Base-by-base conservation (phyloP, 2,329 filamentous ascomycete species). In the Calonectria montana region DNA sequence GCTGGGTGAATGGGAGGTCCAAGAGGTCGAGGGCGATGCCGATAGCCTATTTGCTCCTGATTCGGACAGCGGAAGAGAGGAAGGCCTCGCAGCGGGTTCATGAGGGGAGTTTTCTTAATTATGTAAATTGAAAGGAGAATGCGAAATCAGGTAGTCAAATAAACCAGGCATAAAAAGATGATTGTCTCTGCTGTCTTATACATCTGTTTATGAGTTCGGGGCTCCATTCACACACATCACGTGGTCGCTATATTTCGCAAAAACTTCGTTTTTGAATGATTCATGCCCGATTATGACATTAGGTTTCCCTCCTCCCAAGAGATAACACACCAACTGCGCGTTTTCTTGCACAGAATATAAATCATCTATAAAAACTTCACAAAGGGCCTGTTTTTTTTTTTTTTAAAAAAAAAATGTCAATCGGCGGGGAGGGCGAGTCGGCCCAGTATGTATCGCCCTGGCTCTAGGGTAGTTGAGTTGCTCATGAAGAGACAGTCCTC, bases 1-100 rank as follows among this genome's bases (percentile, higher is more conserved):
- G 74, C 79, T 91, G 57, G 79, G 71, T 8, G 84, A 84, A 35
- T 80, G 83, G 77, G 84, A 88, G 77, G 66, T 75, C 16, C 79
- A 83, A 2, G 88, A 89, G 80, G 79, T 87, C 48, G 84, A 88
- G 65, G 83, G 80, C 3, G 83, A 83, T 63, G 80, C 81, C 6
- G 82, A 84, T 57, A 82, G 78, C 41, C 65, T 84, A 43, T 82
- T 83, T 48, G 70, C 72, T 27, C 71, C 71, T 3, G 78, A 75
- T 41, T 75, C 70, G 6, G 71, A 76, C 35, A 73, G 29, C 31
- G 67, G 37, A 4, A 39, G 69, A 21, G 74, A 76, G 31, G 55
- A 57, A 37, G 62, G 43, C 29, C 18, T 65, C 2, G 39, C 31
- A 18, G 45, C 27, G 13, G 9, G 45, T 10, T 64, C 13, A 29